These are phyloP conservation scores for Amborella trichopoda DNA, from an alignment of 164 flowering plant genomes.

Conservation along the genomic window DNA sequence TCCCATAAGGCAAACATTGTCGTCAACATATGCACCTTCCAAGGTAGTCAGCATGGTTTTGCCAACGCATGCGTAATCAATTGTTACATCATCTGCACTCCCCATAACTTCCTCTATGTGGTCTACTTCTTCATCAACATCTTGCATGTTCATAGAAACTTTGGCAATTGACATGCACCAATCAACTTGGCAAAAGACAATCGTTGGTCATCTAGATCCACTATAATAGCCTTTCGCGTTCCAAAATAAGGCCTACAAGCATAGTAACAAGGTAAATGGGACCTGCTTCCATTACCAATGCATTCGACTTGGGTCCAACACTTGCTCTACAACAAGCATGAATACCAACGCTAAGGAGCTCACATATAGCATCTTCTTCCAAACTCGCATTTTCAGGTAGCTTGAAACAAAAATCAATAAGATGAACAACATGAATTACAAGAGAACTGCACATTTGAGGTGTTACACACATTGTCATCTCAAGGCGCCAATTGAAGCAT, in stretches of 20 bases:
- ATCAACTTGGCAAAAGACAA: conserved; percentile 59
- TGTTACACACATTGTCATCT: conserved; percentile 77
- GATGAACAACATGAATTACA: conserved; percentile 50
- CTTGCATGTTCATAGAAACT: conserved; percentile 55
- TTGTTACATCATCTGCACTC: conserved; percentile 34
- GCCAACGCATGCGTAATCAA: conserved; percentile 62
- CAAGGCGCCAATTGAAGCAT: conserved; percentile 67
- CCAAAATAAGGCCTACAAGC: conserved; percentile 70
- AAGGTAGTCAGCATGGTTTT: conserved; percentile 8
- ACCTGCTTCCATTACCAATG: conserved; percentile 69
- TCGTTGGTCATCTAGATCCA: conserved; percentile 54
- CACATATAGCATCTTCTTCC: conserved; percentile 88
- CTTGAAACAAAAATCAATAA: conserved; percentile 65
- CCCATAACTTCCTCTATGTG: conserved; percentile 43
- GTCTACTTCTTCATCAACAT: conserved; percentile 33
- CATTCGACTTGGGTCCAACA: conserved; percentile 58
- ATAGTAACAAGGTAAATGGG: conserved; percentile 68
- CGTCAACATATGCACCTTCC: conserved; percentile 20
- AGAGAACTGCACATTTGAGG: conserved; percentile 64
- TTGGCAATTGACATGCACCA: conserved; percentile 51
- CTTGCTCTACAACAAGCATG: conserved; percentile 74
- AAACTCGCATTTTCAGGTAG: conserved; percentile 70
- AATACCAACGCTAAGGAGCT: conserved; percentile 76
- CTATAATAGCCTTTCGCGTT: conserved; percentile 49
- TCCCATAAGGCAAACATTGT: conserved; percentile 69